Conservation (phyloP, 1,284 basidiomycete species). For the Leccinum olivaceoglutinosum region DNA sequence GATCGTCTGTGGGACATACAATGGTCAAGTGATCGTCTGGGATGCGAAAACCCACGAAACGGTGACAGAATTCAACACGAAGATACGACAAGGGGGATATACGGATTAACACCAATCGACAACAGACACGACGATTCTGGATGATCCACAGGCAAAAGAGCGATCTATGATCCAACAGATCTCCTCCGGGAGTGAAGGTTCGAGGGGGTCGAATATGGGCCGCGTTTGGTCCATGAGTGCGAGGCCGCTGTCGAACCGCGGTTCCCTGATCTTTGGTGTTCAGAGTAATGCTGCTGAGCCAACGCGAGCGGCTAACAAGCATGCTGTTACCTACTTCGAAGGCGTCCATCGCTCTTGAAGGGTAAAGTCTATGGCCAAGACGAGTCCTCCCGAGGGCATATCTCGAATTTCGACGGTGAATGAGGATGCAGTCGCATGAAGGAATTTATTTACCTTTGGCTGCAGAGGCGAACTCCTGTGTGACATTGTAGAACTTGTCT, state of each 20-base stretch:
- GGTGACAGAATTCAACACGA: too few species aligned
- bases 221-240: slow-evolving; percentile 40
- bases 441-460: slow-evolving; percentile 39
- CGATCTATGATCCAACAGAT: slow-evolving; percentile 86
- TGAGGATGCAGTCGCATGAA: slow-evolving; percentile 2
- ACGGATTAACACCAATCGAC: neutral
- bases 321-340: slow-evolving; percentile 55
- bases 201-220: slow-evolving; percentile 60
- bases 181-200: slow-evolving; percentile 65
- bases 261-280: slow-evolving; percentile 75
- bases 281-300: neutral
- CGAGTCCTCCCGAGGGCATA: slow-evolving; percentile 57
- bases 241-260: slow-evolving; percentile 78
- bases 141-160: slow-evolving; percentile 61
- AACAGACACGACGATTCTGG: slow-evolving; percentile 3
- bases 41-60: too few species aligned
- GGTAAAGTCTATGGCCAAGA: slow-evolving; percentile 68
- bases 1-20: too few species aligned
- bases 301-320: neutral
- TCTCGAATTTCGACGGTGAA: slow-evolving; percentile 37
- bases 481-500: slow-evolving; percentile 57
- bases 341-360: slow-evolving; percentile 87
- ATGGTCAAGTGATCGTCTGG: too few species aligned
- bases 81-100: neutral
- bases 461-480: slow-evolving; percentile 50